Conservation (phyloP, 192 early-diverging fungal species). For the Coemansia sp. region DNA sequence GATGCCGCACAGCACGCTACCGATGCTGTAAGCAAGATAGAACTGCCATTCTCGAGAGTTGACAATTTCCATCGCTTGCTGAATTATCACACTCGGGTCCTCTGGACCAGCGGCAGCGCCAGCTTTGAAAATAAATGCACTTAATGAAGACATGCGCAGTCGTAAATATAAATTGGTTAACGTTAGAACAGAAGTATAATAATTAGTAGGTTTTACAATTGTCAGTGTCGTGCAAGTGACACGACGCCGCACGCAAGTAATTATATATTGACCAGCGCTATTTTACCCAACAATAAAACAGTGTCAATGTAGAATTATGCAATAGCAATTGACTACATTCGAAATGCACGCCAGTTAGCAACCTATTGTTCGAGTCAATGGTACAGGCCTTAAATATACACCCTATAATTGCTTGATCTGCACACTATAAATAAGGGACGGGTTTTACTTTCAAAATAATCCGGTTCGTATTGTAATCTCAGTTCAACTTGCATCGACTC, state of each 20-base stretch:
- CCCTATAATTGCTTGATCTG: slow-evolving; percentile 1
- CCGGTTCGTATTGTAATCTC: background rate
- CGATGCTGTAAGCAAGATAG: background rate
- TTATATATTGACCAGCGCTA: background rate
- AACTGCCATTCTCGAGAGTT: background rate
- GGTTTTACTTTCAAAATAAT: background rate
- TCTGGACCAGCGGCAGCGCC: background rate
- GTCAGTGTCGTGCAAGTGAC: background rate
- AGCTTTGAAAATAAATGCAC: background rate
- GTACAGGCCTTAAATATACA: background rate
- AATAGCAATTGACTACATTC: too few species aligned
- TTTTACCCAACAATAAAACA: background rate
- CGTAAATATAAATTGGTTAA: too few species aligned
- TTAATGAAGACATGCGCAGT: background rate
- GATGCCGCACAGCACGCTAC: background rate
- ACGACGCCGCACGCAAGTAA: background rate
- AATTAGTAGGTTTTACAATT: background rate
- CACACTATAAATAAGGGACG: background rate
- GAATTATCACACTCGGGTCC: background rate
- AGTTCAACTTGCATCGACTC: background rate
- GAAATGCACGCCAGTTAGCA: too few species aligned
- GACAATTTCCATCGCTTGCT: background rate
- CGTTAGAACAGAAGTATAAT: background rate
- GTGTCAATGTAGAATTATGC: background rate
- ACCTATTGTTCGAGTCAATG: too few species aligned